These are phyloP conservation scores for Monascus ruber DNA, from an alignment of 2,329 filamentous ascomycete genomes.

Conservation along the genomic window DNA sequence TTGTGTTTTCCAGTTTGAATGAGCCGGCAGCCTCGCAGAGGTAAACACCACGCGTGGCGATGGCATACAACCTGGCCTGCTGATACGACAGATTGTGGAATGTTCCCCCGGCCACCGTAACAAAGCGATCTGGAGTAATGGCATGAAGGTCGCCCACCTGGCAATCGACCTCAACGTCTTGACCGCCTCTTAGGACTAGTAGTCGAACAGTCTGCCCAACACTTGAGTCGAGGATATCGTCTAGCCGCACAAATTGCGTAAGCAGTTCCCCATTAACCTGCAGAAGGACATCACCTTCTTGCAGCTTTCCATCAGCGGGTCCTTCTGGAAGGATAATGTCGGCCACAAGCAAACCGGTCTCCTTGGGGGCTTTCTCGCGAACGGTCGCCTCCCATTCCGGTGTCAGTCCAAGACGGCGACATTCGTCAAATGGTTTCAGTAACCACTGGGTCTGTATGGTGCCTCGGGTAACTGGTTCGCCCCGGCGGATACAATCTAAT, in stretches of 20 bases:
- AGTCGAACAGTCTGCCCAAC: slow-evolving; percentile 70
- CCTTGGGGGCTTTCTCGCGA: slow-evolving; percentile 72
- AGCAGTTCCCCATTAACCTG: slow-evolving; percentile 89
- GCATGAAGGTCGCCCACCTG: slow-evolving; percentile 79
- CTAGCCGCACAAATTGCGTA: slow-evolving; percentile 82
- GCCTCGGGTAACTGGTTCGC: slow-evolving; percentile 66
- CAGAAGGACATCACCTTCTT: slow-evolving; percentile 87
- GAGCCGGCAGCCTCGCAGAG: slow-evolving; percentile 91
- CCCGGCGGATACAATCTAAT: slow-evolving; percentile 70
- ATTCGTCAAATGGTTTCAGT: slow-evolving; percentile 95
- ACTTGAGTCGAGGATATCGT: slow-evolving; percentile 81
- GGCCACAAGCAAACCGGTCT: slow-evolving; percentile 93
- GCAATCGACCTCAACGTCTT: slow-evolving; percentile 76
- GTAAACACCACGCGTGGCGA: slow-evolving; percentile 83
- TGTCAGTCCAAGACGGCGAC: slow-evolving; percentile 73
- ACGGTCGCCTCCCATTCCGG: slow-evolving; percentile 78
- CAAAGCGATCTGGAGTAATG: slow-evolving; percentile 92
- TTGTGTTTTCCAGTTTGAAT: slow-evolving; percentile 83
- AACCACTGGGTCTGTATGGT: slow-evolving; percentile 98
- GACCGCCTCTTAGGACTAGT: slow-evolving; percentile 75
- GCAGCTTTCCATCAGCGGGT: slow-evolving; percentile 72
- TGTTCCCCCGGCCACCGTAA: slow-evolving; percentile 83
- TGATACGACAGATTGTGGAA: slow-evolving; percentile 98
- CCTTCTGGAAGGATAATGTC: slow-evolving; percentile 90
- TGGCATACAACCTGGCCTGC: slow-evolving; percentile 88